phyloP scores from a whole-genome alignment of 1,139 yeast species.

The Blastobotrys apis region DNA sequence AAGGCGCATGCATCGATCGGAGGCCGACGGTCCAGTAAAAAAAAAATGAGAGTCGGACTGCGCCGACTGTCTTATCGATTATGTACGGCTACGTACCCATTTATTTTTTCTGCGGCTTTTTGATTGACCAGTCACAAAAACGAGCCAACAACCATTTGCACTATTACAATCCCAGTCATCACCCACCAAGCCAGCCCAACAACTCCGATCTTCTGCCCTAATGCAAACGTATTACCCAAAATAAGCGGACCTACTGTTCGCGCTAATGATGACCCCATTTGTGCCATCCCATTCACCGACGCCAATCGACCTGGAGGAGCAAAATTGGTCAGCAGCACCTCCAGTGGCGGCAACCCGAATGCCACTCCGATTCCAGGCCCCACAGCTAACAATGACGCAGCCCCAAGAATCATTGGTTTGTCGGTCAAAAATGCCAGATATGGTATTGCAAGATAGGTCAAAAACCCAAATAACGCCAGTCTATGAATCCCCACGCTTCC shows the following conservation, averaged over 20 bases:
- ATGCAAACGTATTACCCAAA: slow-evolving; percentile 52
- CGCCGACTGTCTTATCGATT: slow-evolving; percentile 25
- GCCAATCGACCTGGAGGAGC: slow-evolving; percentile 26
- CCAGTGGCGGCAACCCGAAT: slow-evolving; percentile 31
- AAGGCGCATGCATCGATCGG: too few species aligned
- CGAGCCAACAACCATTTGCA: slow-evolving; percentile 12
- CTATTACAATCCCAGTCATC: slow-evolving; percentile 34
- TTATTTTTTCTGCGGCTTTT: neutral
- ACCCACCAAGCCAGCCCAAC: slow-evolving; percentile 52
- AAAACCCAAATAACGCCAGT: slow-evolving; percentile 41
- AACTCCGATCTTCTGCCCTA: slow-evolving; percentile 39
- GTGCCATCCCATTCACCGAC: slow-evolving; percentile 31
- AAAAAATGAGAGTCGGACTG: neutral
- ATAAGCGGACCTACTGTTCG: slow-evolving; percentile 52
- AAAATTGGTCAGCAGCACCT: slow-evolving; percentile 30
- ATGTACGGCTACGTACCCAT: neutral
- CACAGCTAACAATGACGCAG: slow-evolving; percentile 17
- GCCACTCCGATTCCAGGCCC: slow-evolving; percentile 26
- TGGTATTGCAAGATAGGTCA: slow-evolving; percentile 48
- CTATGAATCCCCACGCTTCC: slow-evolving; percentile 47
- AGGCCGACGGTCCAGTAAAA: too few species aligned
- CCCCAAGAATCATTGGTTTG: slow-evolving; percentile 47
- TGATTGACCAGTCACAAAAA: neutral
- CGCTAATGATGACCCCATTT: slow-evolving; percentile 46
- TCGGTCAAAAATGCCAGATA: slow-evolving; percentile 42